Evolutionary conservation across 768 basidiomycete species (phyloP), one percentile per base, ranked within the genome.

Genomic region (Kondoa malvinella): DNA sequence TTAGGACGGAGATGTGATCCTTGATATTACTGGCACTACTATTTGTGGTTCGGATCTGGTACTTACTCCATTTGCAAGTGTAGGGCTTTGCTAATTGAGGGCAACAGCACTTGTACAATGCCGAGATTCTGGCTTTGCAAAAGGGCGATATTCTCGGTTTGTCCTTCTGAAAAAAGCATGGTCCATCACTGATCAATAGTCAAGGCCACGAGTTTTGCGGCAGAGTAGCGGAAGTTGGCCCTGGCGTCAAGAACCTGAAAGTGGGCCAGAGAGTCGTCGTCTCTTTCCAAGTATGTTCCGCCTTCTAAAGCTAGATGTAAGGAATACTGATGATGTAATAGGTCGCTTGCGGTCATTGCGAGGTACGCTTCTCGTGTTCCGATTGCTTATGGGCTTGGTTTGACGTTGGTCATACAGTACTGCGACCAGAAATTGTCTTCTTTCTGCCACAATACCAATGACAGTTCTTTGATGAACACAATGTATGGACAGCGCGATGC

Each of bases 71-170:
- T n/a, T 21, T 12, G 56, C 1, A 40, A 58, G 34, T n/a, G 3
- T 21, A 33, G 12, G 16, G 31, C 26, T 21, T 3, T 21, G 32
- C 32, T 27, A 30, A 64, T 25, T 8, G 25, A 25, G 25, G 78
- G 65, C 76, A 76, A 61, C 62, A 76, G 21, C 85, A 86, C 74
- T 74, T 86, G 57, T 83, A 83, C 70, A 83, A 87, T 70, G 84
- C 85, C 0, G 86, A 86, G 72, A 87, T 88, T 69, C 73, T 86
- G 72, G 79, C 82, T 1, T 75, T 89, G 57, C 83, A 88, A 75
- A 82, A 83, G 72, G 86, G 85, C 4, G 87, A 88, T 75, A 87
- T 88, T 66, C 77, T 88, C 0, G 86, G 87, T 0, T 86, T 87
- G 73, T 86, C 87, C n/a, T n/a, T n/a, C 70, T 76, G 76, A 65